Base-by-base conservation (phyloP, 2,329 filamentous ascomycete genomes). In the Alternaria atra region DNA sequence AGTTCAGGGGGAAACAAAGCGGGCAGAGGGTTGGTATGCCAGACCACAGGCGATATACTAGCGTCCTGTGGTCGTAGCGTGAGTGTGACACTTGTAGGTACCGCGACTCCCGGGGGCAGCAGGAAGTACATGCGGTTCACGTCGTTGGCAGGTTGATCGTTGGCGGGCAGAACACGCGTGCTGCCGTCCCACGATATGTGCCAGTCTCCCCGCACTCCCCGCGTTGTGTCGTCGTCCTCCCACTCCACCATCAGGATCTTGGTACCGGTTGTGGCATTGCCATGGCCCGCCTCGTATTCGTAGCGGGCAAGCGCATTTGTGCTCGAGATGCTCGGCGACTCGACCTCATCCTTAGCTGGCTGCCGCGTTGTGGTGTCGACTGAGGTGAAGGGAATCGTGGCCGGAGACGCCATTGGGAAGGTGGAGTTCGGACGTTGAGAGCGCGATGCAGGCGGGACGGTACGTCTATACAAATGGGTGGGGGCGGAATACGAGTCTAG, bases 211-310 rank as follows among this genome's bases (percentile, higher is more conserved):
- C 72, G 74, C 15, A 83, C 66, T 10, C 79, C 79, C 52, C 81
- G 79, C 3, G 80, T 84, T 42, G 81, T 77, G 60, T 84, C 81
- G 66, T 86, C 85, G 53, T 90, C 87, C 75, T 92, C 89, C 93
- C 93, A 97, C 78, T 97, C 93, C 39, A 97, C 90, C 92, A 97
- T 95, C 70, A 97, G 82, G 65, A 97, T 90, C 82, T 97, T 97
- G 64, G 92, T 96, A 40, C 93, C 93, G 66, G 94, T 90, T 42
- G 67, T 68, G 53, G 62, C 62, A 71, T 92, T 92, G 51, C 88
- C 90, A 76, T 86, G 87, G 35, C 89, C 90, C 0, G 87, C 84
- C 79, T 94, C 91, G 75, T 97, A 96, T 77, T 97, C 93, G 79
- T 96, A 97, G 60, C 93, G 89, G 46, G 92, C 90, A 46, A 93